These are phyloP conservation scores for Brachypodium distachyon DNA, from an alignment of 202 grass and related monocot species.

Conservation along the genomic window DNA sequence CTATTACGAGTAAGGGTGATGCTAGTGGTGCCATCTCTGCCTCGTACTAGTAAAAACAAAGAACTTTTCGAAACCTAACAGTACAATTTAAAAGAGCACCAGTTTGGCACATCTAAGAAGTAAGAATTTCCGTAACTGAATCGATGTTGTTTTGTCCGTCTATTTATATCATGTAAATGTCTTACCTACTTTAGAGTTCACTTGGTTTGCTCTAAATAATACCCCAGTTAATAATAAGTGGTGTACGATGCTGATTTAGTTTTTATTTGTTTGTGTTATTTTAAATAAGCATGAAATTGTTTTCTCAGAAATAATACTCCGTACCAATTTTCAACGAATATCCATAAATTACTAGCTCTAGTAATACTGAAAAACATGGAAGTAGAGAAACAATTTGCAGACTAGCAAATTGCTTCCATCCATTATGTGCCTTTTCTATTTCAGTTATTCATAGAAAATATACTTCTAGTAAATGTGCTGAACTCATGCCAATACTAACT, in stretches of 20 bases:
- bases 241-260: neutral
- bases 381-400: neutral
- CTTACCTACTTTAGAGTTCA: neutral
- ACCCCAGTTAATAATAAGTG: neutral
- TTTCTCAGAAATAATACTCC: neutral
- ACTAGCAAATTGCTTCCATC: neutral
- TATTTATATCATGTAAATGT: neutral
- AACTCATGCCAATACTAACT: neutral
- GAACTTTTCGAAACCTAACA: neutral
- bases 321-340: neutral
- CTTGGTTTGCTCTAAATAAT: neutral
- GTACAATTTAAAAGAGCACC: neutral
- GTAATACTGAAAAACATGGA: neutral
- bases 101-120: neutral
- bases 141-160: neutral
- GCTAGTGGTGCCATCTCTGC: neutral
- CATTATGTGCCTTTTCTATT: neutral
- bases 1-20: conserved; percentile 1
- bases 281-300: neutral
- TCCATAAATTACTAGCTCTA: neutral
- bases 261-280: neutral
- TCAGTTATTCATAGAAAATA: neutral
- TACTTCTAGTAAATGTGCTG: neutral
- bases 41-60: neutral
- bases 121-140: neutral